These are phyloP conservation scores for Aspergillus transmontanensis DNA, from an alignment of 2,329 filamentous ascomycete species.

Conservation along the genomic window DNA sequence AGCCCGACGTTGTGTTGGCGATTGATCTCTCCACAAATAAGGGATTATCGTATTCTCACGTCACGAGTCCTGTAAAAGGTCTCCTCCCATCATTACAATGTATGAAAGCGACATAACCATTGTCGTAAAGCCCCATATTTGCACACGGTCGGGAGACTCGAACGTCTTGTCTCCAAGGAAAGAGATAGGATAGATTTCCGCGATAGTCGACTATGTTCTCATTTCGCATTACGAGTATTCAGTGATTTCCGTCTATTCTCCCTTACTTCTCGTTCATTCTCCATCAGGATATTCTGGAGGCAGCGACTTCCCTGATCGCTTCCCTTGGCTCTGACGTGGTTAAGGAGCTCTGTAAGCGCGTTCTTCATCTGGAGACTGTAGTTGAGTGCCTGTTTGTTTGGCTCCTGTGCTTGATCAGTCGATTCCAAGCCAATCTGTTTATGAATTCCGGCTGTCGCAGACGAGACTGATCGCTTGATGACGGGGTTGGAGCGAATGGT, in stretches of 20 bases:
- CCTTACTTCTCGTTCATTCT: constrained; percentile 60
- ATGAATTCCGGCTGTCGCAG: constrained; percentile 2
- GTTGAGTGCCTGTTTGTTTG: constrained; percentile 6
- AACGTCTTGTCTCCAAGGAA: neutral
- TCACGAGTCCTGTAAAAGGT: neutral
- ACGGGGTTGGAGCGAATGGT: constrained; percentile 10
- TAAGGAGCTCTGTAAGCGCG: constrained; percentile 63
- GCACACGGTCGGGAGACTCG: neutral
- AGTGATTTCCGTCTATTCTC: constrained; percentile 18
- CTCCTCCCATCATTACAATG: too few relatives aligned
- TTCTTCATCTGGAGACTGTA: constrained; percentile 52
- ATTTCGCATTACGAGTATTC: neutral
- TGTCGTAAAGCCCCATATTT: neutral
- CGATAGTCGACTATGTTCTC: neutral
- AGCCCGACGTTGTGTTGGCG: neutral
- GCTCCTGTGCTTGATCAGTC: neutral
- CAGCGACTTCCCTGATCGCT: constrained; percentile 58
- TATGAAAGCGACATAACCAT: neutral
- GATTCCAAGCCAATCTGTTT: neutral
- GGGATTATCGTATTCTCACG: neutral
- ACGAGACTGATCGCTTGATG: constrained; percentile 18
- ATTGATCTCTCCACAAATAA: neutral
- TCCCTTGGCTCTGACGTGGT: constrained; percentile 58
- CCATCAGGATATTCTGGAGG: constrained; percentile 62
- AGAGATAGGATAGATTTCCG: neutral